Conservation (phyloP, 106 monocot genomes). For the Gastrodia elata region DNA sequence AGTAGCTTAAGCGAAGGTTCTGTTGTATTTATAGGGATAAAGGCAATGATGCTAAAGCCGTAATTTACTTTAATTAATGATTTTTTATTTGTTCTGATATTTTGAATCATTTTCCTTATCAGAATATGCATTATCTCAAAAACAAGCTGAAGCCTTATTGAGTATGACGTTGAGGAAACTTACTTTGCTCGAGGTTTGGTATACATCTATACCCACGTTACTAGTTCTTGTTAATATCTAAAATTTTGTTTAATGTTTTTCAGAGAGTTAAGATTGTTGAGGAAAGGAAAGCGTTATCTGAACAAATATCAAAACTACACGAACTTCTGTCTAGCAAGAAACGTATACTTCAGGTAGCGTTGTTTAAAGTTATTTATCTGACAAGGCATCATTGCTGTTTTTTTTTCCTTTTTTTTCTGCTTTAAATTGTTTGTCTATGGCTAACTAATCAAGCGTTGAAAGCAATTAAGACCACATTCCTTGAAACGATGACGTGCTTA, state of each 20-base stretch:
- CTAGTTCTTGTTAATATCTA: background rate
- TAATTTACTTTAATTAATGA: background rate
- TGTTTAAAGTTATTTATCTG: background rate
- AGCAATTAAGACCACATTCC: background rate
- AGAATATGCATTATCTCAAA: conserved; percentile 74
- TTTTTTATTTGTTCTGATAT: background rate
- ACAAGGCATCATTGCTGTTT: background rate
- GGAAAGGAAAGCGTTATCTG: conserved; percentile 59
- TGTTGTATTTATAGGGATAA: background rate
- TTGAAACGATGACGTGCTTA: background rate
- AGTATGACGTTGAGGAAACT: conserved; percentile 85
- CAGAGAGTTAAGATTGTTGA: conserved; percentile 84
- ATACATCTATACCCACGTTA: background rate
- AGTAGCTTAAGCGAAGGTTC: background rate
- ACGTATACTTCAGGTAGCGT: conserved; percentile 50
- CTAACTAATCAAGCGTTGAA: background rate
- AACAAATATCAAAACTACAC: conserved; percentile 72
- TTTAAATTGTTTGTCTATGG: background rate
- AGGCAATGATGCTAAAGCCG: background rate
- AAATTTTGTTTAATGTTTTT: conserved; percentile 4
- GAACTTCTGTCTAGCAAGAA: conserved; percentile 81
- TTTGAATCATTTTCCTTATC: conserved; percentile 2
- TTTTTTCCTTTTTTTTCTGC: background rate
- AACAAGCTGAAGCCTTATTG: conserved; percentile 90
- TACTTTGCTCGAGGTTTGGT: conserved; percentile 72